phyloP scores from a whole-genome alignment of 2,329 filamentous ascomycete genomes.

The Esteya vermicola region DNA sequence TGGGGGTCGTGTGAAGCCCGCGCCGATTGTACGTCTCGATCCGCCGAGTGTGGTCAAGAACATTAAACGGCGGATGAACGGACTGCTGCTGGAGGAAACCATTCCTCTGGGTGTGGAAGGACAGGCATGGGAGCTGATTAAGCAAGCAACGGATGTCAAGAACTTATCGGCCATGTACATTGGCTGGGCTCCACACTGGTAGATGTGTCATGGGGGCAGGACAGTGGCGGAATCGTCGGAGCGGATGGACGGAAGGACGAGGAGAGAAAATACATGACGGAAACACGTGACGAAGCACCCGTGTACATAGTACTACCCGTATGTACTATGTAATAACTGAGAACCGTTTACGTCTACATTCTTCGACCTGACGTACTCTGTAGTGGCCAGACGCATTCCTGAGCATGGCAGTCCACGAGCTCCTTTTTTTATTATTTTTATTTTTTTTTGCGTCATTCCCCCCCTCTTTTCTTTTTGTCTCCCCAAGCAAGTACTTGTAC shows the following conservation, averaged over 20 bases:
- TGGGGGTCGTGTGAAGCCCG: conserved; percentile 28
- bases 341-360: no score
- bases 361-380: no score
- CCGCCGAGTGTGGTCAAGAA: conserved; percentile 71
- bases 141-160: conserved; percentile 64
- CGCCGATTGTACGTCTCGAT: conserved; percentile 34
- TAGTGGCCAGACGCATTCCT: no score
- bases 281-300: no score
- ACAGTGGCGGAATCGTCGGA: no score
- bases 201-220: no score
- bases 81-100: conserved; percentile 70
- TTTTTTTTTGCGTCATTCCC: not conserved
- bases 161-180: conserved; percentile 94
- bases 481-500: no score
- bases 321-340: no score
- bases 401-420: no score
- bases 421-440: not conserved
- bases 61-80: conserved; percentile 75
- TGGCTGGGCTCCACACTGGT: conserved; percentile 63
- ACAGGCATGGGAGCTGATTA: conserved; percentile 90
- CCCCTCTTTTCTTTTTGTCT: not conserved
- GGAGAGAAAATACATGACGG: no score
- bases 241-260: no score
- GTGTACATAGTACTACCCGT: no score
- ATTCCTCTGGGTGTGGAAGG: conserved; percentile 92